Percentiles rank a stretch among this genome's conserved stretches.
phyloP scores from a whole-genome alignment of 2,329 filamentous ascomycete species.

The Capronia americana region DNA sequence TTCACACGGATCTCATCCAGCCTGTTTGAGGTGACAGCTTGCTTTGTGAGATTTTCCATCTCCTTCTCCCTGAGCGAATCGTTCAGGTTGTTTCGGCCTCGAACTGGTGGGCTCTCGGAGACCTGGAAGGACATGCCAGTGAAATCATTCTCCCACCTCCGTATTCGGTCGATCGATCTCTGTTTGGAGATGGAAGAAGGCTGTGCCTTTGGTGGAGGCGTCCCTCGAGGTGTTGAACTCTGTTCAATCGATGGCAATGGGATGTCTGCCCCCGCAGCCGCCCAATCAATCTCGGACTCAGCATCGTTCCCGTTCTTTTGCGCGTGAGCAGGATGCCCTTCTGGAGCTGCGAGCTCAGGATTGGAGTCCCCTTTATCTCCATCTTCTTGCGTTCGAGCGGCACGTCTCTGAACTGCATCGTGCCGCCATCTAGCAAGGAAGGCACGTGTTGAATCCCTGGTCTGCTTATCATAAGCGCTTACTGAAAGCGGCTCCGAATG shows the following conservation, averaged over 20 bases:
- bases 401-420: conserved; percentile 26
- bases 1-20: conserved; percentile 36
- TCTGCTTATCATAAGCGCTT: background rate
- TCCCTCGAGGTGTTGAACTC: conserved; percentile 32
- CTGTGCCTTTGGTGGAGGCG: conserved; percentile 31
- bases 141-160: conserved; percentile 43
- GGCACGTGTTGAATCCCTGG: conserved; percentile 16
- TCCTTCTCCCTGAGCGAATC: conserved; percentile 40
- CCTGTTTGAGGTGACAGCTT: conserved; percentile 36
- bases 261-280: conserved; percentile 36
- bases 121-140: conserved; percentile 42
- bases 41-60: conserved; percentile 36
- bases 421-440: conserved; percentile 34
- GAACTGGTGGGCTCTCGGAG: conserved; percentile 45
- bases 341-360: conserved; percentile 36
- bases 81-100: conserved; percentile 32
- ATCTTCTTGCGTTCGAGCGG: conserved; percentile 11
- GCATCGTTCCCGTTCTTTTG: conserved; percentile 8
- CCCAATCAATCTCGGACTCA: conserved; percentile 38
- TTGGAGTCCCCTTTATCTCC: conserved; percentile 23
- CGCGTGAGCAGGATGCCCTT: background rate
- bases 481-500: conserved; percentile 28
- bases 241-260: conserved; percentile 36
- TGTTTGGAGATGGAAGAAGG: conserved; percentile 33
- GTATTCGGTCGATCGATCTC: conserved; percentile 36